Base-by-base conservation (phyloP, 306 rosid species). In the Vachellia collinsii region DNA sequence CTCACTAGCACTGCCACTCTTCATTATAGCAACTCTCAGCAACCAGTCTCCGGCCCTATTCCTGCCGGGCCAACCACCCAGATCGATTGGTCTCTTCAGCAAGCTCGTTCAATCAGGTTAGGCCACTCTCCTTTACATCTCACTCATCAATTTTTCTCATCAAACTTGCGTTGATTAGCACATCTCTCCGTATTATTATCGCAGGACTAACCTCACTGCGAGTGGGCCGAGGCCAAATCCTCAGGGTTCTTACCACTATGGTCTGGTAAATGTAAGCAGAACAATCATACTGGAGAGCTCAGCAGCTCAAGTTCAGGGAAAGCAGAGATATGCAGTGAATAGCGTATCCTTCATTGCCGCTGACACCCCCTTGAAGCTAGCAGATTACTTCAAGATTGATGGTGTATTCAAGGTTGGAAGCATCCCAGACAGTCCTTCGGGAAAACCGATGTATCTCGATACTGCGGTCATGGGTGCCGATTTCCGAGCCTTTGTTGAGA, bases 211-310 rank as follows among this genome's bases (percentile, higher is more conserved):
- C 73, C 78, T 95, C 20, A 93, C 94, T 9, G 99, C 99, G 0
- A 95, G 98, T 86, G 99, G 99, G 72, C 99, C 98, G 34, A 91
- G 98, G 75, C 99, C 99, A 20, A 95, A 95, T 64, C 99, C 99
- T 16, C 98, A 95, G 59, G 99, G 99, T 6, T 95, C 99, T 0
- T 95, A 95, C 82, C 99, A 95, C 80, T 95, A 95, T 70, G 99
- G 99, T 73, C 75, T 82, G 0, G 84, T 93, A 48, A 91, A 90
- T 85, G 73, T 91, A 1, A 88, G 91, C 64, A 93, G 91, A 79
- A 95, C 95, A 41, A 87, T 95, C 62, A 74, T 4, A 7, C 68
- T 95, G 41, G 79, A 75, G 84, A 95, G 97, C 83, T 93, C 93
- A 6, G 89, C 97, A 48, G 93, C 90, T 47, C 92, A 81, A 83